Percentiles rank a stretch among this genome's conserved stretches.
Evolutionary conservation across 2,329 filamentous ascomycete genomes (phyloP).

Genomic region (Esteya vermicola): DNA sequence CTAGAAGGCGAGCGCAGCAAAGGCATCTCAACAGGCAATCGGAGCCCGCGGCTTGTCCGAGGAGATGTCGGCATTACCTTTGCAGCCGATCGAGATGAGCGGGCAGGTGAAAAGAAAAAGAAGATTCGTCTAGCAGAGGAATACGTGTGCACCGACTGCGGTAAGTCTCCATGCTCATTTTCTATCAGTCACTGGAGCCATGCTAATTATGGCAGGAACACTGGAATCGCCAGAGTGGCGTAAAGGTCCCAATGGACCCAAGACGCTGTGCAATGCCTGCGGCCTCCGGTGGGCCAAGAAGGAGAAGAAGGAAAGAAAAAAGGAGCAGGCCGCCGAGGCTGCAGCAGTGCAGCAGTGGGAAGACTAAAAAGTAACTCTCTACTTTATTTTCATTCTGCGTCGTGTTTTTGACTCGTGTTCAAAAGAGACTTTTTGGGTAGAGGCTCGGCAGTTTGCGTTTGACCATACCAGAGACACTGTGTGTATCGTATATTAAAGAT

Average conservation of each 20-base stretch:
- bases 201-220: slow-evolving; percentile 37
- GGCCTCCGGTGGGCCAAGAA: slow-evolving; percentile 66
- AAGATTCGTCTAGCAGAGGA: slow-evolving; percentile 74
- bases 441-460: no score
- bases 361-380: neutral
- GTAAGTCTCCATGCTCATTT: slow-evolving; percentile 26
- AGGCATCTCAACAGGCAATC: slow-evolving; percentile 76
- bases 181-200: neutral
- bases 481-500: no score
- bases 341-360: slow-evolving; percentile 2
- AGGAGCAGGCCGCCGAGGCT: slow-evolving; percentile 9
- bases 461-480: no score
- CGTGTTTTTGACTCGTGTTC: no score
- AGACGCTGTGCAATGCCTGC: slow-evolving; percentile 92
- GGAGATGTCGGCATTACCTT: slow-evolving; percentile 82
- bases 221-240: slow-evolving; percentile 92
- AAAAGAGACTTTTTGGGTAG: no score
- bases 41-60: slow-evolving; percentile 65
- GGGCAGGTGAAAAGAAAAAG: slow-evolving; percentile 68
- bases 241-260: slow-evolving; percentile 83
- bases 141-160: slow-evolving; percentile 92
- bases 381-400: neutral
- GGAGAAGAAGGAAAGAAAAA: slow-evolving; percentile 52
- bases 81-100: slow-evolving; percentile 60
- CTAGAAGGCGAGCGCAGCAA: slow-evolving; percentile 77